A percentile compares a stretch with the other conserved stretches of the same genome.
These are phyloP conservation scores for Penicillium psychrosexuale DNA, from an alignment of 2,329 filamentous ascomycete genomes.

Conservation along the genomic window DNA sequence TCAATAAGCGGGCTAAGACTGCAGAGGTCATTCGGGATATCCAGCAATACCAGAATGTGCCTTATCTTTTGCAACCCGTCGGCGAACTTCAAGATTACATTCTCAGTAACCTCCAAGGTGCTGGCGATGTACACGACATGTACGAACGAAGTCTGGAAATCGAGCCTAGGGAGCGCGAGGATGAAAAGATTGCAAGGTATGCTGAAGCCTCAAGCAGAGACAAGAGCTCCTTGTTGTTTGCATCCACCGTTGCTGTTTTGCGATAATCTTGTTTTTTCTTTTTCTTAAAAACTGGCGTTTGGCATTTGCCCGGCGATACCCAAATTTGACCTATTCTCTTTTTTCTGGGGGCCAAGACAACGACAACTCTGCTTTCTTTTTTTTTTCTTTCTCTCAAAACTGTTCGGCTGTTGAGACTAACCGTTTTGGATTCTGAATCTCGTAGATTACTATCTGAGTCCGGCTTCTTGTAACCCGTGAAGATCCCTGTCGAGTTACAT, in stretches of 20 bases:
- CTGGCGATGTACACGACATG: conserved; percentile 97
- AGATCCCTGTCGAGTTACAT: conserved; percentile 22
- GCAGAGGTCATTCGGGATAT: conserved; percentile 98
- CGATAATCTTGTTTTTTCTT: conserved; percentile 28
- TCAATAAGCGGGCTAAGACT: conserved; percentile 95
- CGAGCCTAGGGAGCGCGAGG: conserved; percentile 92
- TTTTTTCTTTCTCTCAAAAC: conserved; percentile 13
- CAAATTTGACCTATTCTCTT: conserved; percentile 26
- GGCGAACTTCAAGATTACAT: conserved; percentile 95
- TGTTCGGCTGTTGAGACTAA: conserved; percentile 32
- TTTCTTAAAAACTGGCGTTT: conserved; percentile 11
- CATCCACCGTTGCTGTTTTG: conserved; percentile 32
- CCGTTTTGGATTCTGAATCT: conserved; percentile 25
- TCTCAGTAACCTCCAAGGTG: conserved; percentile 89
- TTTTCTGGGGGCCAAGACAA: background rate
- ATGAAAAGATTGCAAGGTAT: conserved; percentile 99
- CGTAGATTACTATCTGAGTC: conserved; percentile 50
- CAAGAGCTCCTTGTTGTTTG: conserved; percentile 33
- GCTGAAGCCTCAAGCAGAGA: conserved; percentile 39
- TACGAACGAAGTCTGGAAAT: conserved; percentile 94
- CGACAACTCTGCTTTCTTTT: background rate
- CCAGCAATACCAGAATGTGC: conserved; percentile 96
- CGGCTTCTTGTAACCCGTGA: conserved; percentile 44
- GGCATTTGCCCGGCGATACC: conserved; percentile 30
- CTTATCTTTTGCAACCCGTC: conserved; percentile 87